Base-by-base conservation (phyloP, 305 asterid genomes). In the Fraxinus sp. region DNA sequence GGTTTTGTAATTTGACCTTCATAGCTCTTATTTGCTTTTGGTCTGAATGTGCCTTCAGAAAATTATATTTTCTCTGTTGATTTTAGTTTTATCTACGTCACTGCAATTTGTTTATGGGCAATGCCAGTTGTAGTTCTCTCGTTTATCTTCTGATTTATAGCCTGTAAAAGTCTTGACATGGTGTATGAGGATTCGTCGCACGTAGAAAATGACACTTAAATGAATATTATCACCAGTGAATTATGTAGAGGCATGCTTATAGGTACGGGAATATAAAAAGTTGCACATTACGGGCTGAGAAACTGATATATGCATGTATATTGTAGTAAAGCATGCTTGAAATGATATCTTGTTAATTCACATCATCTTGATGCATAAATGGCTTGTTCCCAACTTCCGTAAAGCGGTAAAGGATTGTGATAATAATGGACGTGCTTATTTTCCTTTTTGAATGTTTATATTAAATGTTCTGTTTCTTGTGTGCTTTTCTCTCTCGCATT, bases 371-470 rank as follows among this genome's bases (percentile, higher is more conserved):
- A 59, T 7, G 28, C 35, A 66, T 28, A 66, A 22, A 24, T 20
- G 30, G 13, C 13, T 22, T 62, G 5, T 62, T 62, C 72, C 72
- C 72, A 22, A 62, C 71, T 66, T 9, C 36, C 73, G 11, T 66
- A 9, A 9, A 66, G 74, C 36, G 36, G 11, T 66, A 9, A 9
- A 66, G 74, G 74, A 66, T 66, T 66, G 1, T 8, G 72, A 7
- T 62, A 62, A 20, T 16, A 59, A 20, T 28, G 14, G 72, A 22
- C 16, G 4, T 62, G 6, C 13, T 62, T 8, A 62, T 62, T 20
- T 62, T 24, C 16, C 4, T 22, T 22, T 77, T 20, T 70, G 26
- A 79, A 81, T 79, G 79, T 80, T 81, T 70, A 62, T 52, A 62
- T 26, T 82, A 71, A 75, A 49, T 49, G 33, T 18, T 8, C 2